A percentile compares a stretch with the other conserved stretches of the same genome.
phyloP scores from a whole-genome alignment of 2,329 filamentous ascomycete species.

The Sporothrix protearum region DNA sequence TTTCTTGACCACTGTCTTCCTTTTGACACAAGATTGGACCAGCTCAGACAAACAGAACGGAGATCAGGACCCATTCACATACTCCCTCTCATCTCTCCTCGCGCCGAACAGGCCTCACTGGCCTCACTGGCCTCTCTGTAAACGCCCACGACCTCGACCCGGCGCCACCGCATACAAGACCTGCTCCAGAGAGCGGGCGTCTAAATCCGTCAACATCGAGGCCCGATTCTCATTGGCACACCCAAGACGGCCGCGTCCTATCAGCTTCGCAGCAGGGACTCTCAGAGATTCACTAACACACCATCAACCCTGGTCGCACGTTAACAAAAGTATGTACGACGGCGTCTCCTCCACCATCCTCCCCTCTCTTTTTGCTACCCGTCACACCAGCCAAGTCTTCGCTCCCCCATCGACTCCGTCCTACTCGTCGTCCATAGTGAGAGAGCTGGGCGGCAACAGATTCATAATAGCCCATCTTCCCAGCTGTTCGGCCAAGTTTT shows the following conservation, averaged over 20 bases:
- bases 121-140: constrained; percentile 22
- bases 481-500: constrained; percentile 32
- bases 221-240: constrained; percentile 40
- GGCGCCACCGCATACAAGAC: constrained; percentile 37
- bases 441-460: constrained; percentile 37
- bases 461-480: constrained; percentile 53
- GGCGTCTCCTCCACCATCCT: constrained; percentile 29
- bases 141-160: constrained; percentile 26
- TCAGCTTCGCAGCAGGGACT: constrained; percentile 38
- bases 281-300: constrained; percentile 23
- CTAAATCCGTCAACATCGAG: constrained; percentile 43
- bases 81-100: constrained; percentile 26
- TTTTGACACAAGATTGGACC: background rate
- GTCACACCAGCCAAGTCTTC: constrained; percentile 38
- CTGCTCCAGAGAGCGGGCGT: constrained; percentile 39
- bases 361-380: constrained; percentile 37
- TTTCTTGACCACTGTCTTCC: background rate
- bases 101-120: constrained; percentile 22
- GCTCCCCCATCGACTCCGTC: constrained; percentile 27
- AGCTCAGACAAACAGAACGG: background rate
- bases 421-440: constrained; percentile 28
- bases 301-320: constrained; percentile 38
- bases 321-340: constrained; percentile 35
- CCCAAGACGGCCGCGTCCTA: constrained; percentile 37
- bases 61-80: background rate